phyloP scores from a whole-genome alignment of 1,139 yeast species.

The Saccharomyces hybrid region DNA sequence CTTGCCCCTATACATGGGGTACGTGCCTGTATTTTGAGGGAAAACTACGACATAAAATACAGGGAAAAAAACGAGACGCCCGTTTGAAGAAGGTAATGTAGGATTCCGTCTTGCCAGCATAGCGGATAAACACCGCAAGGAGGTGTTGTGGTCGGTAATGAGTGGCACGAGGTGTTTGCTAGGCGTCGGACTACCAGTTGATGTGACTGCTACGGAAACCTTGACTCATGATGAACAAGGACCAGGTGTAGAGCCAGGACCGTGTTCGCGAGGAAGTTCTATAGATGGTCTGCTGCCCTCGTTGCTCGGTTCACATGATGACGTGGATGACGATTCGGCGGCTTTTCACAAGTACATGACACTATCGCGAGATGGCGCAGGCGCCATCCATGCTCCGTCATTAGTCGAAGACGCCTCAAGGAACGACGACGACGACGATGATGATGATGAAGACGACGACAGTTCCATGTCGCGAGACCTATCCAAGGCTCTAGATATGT shows the following conservation, averaged over 20 bases:
- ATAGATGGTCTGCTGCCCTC: not conserved
- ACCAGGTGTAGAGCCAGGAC: not conserved
- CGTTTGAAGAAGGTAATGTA: not conserved
- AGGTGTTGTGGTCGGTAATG: not conserved
- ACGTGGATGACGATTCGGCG: not conserved
- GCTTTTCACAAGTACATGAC: not conserved
- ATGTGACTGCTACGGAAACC: not conserved
- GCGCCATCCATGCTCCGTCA: not conserved
- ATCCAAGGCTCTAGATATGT: constrained; percentile 2
- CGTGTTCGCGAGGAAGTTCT: not conserved
- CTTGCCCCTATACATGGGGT: not conserved
- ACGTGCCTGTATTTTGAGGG: not conserved
- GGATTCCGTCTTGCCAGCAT: not conserved
- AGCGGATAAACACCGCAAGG: not conserved
- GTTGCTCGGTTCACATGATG: not conserved
- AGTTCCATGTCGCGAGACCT: not conserved
- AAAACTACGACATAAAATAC: not conserved
- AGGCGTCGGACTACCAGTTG: not conserved
- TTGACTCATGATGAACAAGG: not conserved
- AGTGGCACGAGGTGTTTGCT: not conserved
- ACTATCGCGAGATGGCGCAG: not conserved
- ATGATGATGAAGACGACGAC: not conserved
- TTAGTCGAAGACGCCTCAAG: not conserved
- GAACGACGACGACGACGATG: not conserved
- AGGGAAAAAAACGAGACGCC: not conserved